These are phyloP conservation scores for Lophiostoma macrostomum DNA, from an alignment of 495 filamentous ascomycete species.

Conservation along the genomic window DNA sequence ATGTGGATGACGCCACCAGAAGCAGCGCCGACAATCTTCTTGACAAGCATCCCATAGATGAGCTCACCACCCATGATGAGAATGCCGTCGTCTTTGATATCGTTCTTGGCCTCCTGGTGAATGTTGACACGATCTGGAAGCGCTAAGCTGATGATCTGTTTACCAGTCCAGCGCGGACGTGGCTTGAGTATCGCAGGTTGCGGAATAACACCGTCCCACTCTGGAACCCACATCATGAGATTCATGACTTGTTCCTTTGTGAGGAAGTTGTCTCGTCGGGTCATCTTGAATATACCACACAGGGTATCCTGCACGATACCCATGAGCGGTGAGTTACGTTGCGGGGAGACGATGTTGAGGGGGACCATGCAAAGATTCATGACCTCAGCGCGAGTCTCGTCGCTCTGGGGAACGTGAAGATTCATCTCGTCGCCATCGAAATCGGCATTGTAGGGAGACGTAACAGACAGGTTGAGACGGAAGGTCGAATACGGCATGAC, in stretches of 20 bases:
- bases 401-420: conserved; percentile 94
- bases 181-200: conserved; percentile 88
- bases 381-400: conserved; percentile 93
- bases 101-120: conserved; percentile 53
- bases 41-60: conserved; percentile 82
- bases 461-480: conserved; percentile 93
- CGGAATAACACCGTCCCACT: conserved; percentile 95
- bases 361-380: conserved; percentile 93
- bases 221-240: conserved; percentile 90
- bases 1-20: conserved; percentile 88
- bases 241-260: conserved; percentile 91
- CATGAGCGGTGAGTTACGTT: conserved; percentile 96
- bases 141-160: conserved; percentile 92
- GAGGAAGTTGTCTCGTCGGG: conserved; percentile 86
- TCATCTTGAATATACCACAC: conserved; percentile 94
- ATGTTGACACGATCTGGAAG: conserved; percentile 86
- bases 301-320: conserved; percentile 98
- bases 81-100: conserved; percentile 72
- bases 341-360: conserved; percentile 94
- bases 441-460: conserved; percentile 98
- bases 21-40: conserved; percentile 89
- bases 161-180: conserved; percentile 93
- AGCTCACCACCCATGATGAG: conserved; percentile 83
- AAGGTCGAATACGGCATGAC: conserved; percentile 99
- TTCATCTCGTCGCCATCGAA: conserved; percentile 99